Conservation (phyloP, 2,329 filamentous ascomycete species). For the Beauveria brongniartii region DNA sequence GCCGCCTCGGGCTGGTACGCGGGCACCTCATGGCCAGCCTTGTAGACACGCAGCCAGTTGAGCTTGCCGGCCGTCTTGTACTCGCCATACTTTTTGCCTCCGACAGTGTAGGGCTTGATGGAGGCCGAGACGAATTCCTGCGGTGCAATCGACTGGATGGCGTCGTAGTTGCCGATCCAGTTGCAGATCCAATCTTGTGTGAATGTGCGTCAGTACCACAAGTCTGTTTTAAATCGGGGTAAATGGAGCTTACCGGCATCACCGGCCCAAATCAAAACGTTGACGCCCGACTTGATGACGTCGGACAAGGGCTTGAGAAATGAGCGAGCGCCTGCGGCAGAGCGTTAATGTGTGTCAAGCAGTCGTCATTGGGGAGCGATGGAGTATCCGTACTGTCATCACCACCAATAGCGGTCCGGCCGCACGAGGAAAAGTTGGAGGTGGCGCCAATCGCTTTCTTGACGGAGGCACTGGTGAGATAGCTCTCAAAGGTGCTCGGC, state of each 20-base stretch:
- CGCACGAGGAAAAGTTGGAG: neutral
- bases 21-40: constrained; percentile 32
- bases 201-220: neutral
- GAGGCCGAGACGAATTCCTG: constrained; percentile 32
- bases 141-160: constrained; percentile 38
- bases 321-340: constrained; percentile 29
- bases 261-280: constrained; percentile 45
- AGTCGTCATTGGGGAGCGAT: too few species aligned
- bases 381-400: neutral
- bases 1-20: constrained; percentile 16
- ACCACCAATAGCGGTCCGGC: neutral
- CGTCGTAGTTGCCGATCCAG: constrained; percentile 42
- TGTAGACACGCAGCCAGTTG: constrained; percentile 39
- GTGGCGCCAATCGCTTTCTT: constrained; percentile 36
- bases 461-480: constrained; percentile 29
- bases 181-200: constrained; percentile 47
- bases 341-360: neutral
- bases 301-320: constrained; percentile 34
- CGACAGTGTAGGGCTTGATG: constrained; percentile 37
- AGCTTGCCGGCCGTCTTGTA: constrained; percentile 44
- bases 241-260: constrained; percentile 31
- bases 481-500: constrained; percentile 32
- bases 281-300: constrained; percentile 39
- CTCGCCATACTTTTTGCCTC: constrained; percentile 36
- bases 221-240: neutral